Base-by-base conservation (phyloP, 768 basidiomycete genomes). In the Boletus huronensis region DNA sequence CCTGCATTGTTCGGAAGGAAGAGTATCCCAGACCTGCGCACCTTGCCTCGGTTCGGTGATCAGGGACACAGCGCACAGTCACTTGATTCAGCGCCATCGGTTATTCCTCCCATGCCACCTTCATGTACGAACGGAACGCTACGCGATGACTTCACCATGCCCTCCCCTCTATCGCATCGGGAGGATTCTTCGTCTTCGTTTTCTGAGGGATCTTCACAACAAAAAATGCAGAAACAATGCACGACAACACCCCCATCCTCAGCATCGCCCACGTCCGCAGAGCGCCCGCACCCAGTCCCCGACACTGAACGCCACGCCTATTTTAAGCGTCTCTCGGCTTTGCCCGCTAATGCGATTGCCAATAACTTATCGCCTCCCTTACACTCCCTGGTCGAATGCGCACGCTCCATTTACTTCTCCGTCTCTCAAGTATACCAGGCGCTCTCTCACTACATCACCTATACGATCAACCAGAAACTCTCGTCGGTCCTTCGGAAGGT, bases 361-460 rank as follows among this genome's bases (percentile, higher is more conserved):
- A 82, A 80, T 60, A 77, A 84, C 19, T 80, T 97, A 9, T 90
- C 95, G 0, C 73, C 78, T 16, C 73, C 87, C 14, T 75, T 98
- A 8, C 72, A 84, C 21, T 77, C 77, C 38, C 77, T 96, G 40
- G 79, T 93, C 41, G 93, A 98, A 64, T 86, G 88, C n/a, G 86
- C 92, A 43, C 87, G 97, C 26, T 93, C 90, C 23, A 85, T 98
- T 53, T 79, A 98, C 36, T 98, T 97, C 67, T 88, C 93, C 3
- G 78, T 93, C 58, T 91, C 90, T 39, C 95, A 98, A 71, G 82
- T 98, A 40, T 89, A 96, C 66, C 85, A 93, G 61, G 85, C 91
- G 0, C 75, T 99, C 40, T 85, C 90, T 48, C 90, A 95, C 62
- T 96, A 94, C 70, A 86, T 87, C 34, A 79, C 87, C 21, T 88